A percentile compares a stretch with the other conserved stretches of the same genome.
These are phyloP conservation scores for Laguncularia racemosa DNA, from an alignment of 345 rosid species.

Conservation along the genomic window DNA sequence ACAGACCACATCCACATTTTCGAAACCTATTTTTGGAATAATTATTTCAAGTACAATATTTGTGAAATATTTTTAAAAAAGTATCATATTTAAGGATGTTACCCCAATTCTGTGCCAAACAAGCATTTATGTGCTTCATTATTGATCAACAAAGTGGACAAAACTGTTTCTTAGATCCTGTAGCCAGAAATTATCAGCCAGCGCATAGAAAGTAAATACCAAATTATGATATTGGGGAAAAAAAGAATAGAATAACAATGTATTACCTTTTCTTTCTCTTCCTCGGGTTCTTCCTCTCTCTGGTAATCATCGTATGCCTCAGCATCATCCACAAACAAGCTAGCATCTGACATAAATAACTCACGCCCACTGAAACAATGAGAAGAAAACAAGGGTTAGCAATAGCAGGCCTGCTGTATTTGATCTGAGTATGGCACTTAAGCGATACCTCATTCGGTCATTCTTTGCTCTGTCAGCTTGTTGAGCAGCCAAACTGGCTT, in stretches of 20 bases:
- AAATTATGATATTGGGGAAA: background rate
- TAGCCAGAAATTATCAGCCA: too few relatives aligned
- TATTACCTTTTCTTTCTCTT: constrained; percentile 39
- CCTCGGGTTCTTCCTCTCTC: constrained; percentile 61
- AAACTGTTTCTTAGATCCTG: too few relatives aligned
- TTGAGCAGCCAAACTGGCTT: constrained; percentile 71
- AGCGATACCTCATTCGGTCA: constrained; percentile 88
- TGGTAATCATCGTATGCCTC: constrained; percentile 87
- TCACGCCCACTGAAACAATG: constrained; percentile 76
- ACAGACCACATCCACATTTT: too few relatives aligned
- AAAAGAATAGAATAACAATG: background rate
- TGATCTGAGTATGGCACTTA: constrained; percentile 1
- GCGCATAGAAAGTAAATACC: too few relatives aligned
- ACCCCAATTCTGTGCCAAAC: too few relatives aligned
- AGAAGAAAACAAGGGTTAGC: constrained; percentile 6
- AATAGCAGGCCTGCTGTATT: too few relatives aligned
- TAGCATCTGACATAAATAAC: constrained; percentile 83
- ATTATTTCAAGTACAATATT: too few relatives aligned
- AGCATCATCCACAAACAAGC: constrained; percentile 90
- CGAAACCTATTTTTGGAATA: too few relatives aligned
- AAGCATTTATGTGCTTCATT: too few relatives aligned
- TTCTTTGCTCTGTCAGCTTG: constrained; percentile 96
- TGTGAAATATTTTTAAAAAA: too few relatives aligned
- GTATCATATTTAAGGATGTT: too few relatives aligned
- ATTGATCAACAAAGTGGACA: too few relatives aligned